Evolutionary conservation across 805 yeast genomes (phyloP).

Genomic region (Candida sakaeoensis): DNA sequence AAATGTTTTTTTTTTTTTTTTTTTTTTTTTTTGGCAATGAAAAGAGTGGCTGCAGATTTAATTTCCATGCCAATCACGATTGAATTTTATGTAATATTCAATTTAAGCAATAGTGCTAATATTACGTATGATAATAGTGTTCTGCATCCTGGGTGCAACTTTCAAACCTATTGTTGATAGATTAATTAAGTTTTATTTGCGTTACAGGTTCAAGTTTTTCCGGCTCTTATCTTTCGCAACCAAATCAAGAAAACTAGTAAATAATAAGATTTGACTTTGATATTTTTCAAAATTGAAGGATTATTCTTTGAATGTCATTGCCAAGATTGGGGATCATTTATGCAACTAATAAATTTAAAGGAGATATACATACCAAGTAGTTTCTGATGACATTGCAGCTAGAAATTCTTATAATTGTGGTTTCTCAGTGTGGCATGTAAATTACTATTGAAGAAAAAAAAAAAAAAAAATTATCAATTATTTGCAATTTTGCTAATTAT

Average conservation of each 20-base stretch:
- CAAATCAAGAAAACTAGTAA: not conserved
- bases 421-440: not conserved
- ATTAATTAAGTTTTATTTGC: not conserved
- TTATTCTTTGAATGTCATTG: not conserved
- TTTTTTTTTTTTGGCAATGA: too few species aligned
- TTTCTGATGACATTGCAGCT: too few species aligned
- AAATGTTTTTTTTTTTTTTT: too few species aligned
- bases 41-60: slow-evolving; percentile 4
- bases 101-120: slow-evolving; percentile 2
- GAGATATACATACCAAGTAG: too few species aligned
- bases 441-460: not conserved
- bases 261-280: not conserved
- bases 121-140: too few species aligned
- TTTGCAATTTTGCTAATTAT: not conserved
- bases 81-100: not conserved
- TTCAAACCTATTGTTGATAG: too few species aligned
- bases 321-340: not conserved
- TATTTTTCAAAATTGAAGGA: not conserved
- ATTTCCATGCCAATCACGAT: not conserved
- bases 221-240: slow-evolving; percentile 1
- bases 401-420: not conserved
- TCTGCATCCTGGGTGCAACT: too few species aligned
- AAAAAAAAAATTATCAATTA: too few species aligned
- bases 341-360: too few species aligned
- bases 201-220: not conserved